phyloP scores from a whole-genome alignment of 116 monocot genomes.

The Phalaenopsis hybrid region DNA sequence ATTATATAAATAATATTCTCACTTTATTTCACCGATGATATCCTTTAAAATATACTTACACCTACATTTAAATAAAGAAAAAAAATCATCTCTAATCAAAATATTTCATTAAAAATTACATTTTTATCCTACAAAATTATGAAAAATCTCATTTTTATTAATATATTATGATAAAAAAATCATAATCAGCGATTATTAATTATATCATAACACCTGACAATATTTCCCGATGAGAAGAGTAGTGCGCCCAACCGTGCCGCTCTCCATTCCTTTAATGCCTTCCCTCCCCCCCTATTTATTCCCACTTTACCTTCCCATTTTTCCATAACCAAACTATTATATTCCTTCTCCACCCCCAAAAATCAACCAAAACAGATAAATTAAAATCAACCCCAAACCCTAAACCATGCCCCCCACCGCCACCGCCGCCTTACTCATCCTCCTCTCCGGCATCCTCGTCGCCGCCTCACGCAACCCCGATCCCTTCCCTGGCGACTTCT shows the following conservation, averaged over 20 bases:
- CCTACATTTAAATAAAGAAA: too few species aligned
- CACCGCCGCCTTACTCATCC: not conserved
- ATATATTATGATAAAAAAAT: too few species aligned
- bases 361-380: not conserved
- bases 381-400: not conserved
- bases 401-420: constrained; percentile 2
- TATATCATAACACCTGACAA: too few species aligned
- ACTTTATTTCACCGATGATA: too few species aligned
- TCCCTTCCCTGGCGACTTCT: not conserved
- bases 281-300: not conserved
- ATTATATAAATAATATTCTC: too few species aligned
- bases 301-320: not conserved
- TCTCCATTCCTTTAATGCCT: not conserved
- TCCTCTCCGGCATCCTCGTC: constrained; percentile 1
- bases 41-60: too few species aligned
- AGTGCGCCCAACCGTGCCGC: constrained; percentile 1
- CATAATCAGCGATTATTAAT: not conserved
- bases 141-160: too few species aligned
- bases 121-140: too few species aligned
- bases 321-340: not conserved
- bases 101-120: too few species aligned
- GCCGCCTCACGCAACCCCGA: constrained; percentile 14
- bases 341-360: not conserved
- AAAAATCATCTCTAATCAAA: too few species aligned
- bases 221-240: too few species aligned